Evolutionary conservation across 2,329 filamentous ascomycete genomes (phyloP), one percentile per base, ranked within the genome.

Genomic region (Falciphora oryzae): DNA sequence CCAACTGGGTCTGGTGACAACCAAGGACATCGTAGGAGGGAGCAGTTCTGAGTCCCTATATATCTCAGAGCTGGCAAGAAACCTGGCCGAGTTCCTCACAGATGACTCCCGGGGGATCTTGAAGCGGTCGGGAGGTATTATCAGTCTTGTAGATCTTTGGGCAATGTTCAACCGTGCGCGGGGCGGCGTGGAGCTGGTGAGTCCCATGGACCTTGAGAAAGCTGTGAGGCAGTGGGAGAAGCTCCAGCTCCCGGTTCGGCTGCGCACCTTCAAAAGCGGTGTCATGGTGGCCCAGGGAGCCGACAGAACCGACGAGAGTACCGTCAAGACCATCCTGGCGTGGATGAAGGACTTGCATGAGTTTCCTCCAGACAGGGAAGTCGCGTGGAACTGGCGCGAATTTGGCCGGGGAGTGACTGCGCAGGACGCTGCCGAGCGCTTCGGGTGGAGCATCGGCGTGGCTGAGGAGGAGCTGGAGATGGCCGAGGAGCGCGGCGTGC

Each of bases 361-460:
- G 63, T 81, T 87, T 61, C 84, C 87, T 7, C 88, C 89, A 0
- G 83, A 86, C 1, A 80, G 80, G n/a, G 84, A 89, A 4, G 82
- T 89, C 44, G 70, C 82, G 0, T 95, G 91, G 91, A 89, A 96
- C 71, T 92, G 89, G 89, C 81, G 81, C 60, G 71, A 80, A 57
- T 97, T 92, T 74, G 93, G 95, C 0, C 85, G 89, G 65, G 93
- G 95, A 13, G 88, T 98, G 32, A 97, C 93, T 18, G 92, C 93
- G 1, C 91, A 95, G 73, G 93, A 98, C 72, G 86, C 88, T 0
- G 95, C 95, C 0, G 91, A 96, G 75, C 83, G 87, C 62, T 99
- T 99, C 76, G 92, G 93, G 7, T 99, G 95, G 95, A 98, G 95
- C 74, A 89, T 99, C 10, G 95, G 95, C 11, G 94, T 99, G 28